A percentile compares a stretch with the other conserved stretches of the same genome.
These are phyloP conservation scores for Sclerotinia subarctica DNA, from an alignment of 2,329 filamentous ascomycete genomes.

Conservation along the genomic window DNA sequence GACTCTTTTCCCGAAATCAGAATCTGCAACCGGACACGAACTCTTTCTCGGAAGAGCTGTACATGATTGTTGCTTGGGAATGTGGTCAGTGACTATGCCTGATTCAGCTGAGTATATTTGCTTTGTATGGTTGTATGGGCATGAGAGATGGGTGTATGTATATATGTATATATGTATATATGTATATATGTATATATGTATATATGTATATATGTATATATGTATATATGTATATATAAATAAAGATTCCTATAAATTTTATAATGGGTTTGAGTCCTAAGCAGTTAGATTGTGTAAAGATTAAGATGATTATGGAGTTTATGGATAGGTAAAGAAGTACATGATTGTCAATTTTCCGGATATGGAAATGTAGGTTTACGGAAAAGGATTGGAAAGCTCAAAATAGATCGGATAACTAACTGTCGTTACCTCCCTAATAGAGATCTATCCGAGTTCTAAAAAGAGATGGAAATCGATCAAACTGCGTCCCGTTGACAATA, in stretches of 20 bases:
- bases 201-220: background rate
- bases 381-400: background rate
- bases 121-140: background rate
- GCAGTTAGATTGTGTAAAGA: background rate
- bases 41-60: background rate
- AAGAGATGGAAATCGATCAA: background rate
- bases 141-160: no score
- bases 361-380: background rate
- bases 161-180: background rate
- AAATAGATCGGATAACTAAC: background rate
- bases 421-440: background rate
- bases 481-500: background rate
- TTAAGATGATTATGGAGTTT: no score
- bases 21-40: background rate
- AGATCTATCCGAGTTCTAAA: background rate
- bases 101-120: constrained; percentile 1
- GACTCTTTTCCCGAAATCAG: constrained; percentile 8
- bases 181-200: background rate
- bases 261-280: background rate
- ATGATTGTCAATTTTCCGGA: background rate
- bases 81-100: background rate
- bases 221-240: background rate
- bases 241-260: background rate
- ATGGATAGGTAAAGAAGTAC: background rate
- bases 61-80: background rate